These are phyloP conservation scores for Botrytis fabae DNA, from an alignment of 2,329 filamentous ascomycete genomes.

Conservation along the genomic window DNA sequence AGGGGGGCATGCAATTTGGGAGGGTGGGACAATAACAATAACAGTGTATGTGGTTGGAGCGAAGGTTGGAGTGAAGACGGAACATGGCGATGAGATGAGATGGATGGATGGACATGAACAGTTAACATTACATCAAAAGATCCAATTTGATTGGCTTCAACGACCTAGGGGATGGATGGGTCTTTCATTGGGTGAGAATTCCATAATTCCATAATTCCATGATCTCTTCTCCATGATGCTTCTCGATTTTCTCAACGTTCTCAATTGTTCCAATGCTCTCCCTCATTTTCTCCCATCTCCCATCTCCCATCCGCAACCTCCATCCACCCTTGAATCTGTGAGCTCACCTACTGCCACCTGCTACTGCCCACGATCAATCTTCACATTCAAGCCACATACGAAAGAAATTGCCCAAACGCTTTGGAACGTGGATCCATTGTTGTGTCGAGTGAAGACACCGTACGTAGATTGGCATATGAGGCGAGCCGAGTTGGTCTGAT, in stretches of 20 bases:
- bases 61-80: background rate
- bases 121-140: background rate
- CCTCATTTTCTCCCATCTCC: background rate
- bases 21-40: too few relatives aligned
- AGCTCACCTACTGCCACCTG: too few relatives aligned
- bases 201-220: too few relatives aligned
- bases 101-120: background rate
- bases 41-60: background rate
- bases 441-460: background rate
- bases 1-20: too few relatives aligned
- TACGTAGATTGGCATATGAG: too few relatives aligned
- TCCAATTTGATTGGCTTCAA: background rate
- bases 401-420: background rate
- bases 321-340: too few relatives aligned
- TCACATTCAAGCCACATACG: slow-evolving; percentile 2
- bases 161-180: background rate
- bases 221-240: too few relatives aligned
- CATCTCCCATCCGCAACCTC: background rate
- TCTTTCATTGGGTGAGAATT: background rate
- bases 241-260: too few relatives aligned
- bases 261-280: background rate
- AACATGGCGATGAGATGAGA: background rate
- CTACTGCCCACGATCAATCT: background rate
- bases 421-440: background rate
- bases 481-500: background rate